These are phyloP conservation scores for Myrmaecium sp. DNA, from an alignment of 2,329 filamentous ascomycete genomes.

Conservation along the genomic window DNA sequence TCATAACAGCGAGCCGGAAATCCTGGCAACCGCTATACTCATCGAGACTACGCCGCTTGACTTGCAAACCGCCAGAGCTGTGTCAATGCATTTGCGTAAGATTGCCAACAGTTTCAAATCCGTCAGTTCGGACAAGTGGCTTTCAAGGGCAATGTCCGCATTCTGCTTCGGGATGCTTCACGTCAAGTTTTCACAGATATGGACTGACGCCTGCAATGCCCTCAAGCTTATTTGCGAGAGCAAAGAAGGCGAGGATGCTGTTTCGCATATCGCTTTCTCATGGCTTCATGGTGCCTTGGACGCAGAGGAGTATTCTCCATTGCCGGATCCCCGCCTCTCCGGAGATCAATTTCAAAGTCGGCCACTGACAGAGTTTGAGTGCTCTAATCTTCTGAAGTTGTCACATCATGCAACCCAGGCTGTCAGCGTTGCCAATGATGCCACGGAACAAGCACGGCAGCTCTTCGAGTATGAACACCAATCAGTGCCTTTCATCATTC, in stretches of 20 bases:
- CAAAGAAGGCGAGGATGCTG: constrained; percentile 52
- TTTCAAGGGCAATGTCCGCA: constrained; percentile 55
- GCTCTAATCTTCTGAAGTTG: constrained; percentile 50
- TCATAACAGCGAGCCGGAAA: constrained; percentile 32
- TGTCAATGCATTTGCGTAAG: constrained; percentile 76
- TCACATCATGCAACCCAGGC: constrained; percentile 31
- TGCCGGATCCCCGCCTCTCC: constrained; percentile 5
- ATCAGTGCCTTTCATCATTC: constrained; percentile 31
- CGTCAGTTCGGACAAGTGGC: constrained; percentile 42
- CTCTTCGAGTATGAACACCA: constrained; percentile 50
- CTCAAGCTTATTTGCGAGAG: constrained; percentile 58
- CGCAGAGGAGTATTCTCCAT: constrained; percentile 1
- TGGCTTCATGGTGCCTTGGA: constrained; percentile 42
- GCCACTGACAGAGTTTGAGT: constrained; percentile 59
- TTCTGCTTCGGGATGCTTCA: constrained; percentile 86
- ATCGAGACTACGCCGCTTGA: constrained; percentile 67
- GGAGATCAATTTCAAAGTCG: constrained; percentile 9
- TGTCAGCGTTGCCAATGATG: constrained; percentile 1
- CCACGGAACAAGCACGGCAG: constrained; percentile 37
- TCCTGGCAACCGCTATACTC: constrained; percentile 50
- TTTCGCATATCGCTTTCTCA: constrained; percentile 56
- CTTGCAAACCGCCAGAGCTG: constrained; percentile 55
- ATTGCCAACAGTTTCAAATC: constrained; percentile 48
- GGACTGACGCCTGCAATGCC: constrained; percentile 66
- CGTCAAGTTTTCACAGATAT: constrained; percentile 66